Conservation (phyloP, 176 grass and related monocot genomes). For the Oryza longistaminata region DNA sequence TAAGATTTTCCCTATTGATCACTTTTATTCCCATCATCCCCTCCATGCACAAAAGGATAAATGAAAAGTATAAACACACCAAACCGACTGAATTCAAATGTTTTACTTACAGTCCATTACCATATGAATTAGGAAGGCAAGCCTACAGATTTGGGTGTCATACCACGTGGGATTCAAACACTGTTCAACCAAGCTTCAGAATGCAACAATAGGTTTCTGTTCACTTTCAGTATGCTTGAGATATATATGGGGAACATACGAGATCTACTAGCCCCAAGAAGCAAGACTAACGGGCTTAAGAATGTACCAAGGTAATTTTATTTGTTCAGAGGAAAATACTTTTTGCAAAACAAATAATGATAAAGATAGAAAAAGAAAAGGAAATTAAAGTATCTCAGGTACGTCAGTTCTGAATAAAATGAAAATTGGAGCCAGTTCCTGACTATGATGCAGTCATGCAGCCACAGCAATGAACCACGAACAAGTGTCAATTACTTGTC, state of each 20-base stretch:
- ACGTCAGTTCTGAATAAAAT: neutral
- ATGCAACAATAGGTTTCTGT: constrained; percentile 65
- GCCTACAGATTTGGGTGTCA: constrained; percentile 58
- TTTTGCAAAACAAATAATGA: neutral
- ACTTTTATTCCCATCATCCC: neutral
- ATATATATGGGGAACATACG: constrained; percentile 93
- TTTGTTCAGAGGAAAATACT: constrained; percentile 23
- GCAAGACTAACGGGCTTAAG: constrained; percentile 48
- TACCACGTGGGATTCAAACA: constrained; percentile 77
- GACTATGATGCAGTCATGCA: constrained; percentile 3
- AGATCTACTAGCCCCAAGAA: constrained; percentile 71
- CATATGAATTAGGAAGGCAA: constrained; percentile 72
- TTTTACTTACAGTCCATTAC: constrained; percentile 32
- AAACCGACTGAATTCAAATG: constrained; percentile 10
- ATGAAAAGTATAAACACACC: constrained; percentile 6
- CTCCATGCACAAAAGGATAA: constrained; percentile 4
- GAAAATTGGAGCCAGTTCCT: neutral
- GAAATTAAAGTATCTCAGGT: neutral
- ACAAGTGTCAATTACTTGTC: neutral
- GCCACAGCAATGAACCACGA: neutral
- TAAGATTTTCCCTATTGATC: constrained; percentile 49
- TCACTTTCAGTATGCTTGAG: constrained; percentile 98
- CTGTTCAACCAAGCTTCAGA: constrained; percentile 71
- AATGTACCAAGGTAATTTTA: constrained; percentile 69
- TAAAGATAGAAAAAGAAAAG: neutral